phyloP scores from a whole-genome alignment of 345 rosid genomes.

The Pistacia atlantica region DNA sequence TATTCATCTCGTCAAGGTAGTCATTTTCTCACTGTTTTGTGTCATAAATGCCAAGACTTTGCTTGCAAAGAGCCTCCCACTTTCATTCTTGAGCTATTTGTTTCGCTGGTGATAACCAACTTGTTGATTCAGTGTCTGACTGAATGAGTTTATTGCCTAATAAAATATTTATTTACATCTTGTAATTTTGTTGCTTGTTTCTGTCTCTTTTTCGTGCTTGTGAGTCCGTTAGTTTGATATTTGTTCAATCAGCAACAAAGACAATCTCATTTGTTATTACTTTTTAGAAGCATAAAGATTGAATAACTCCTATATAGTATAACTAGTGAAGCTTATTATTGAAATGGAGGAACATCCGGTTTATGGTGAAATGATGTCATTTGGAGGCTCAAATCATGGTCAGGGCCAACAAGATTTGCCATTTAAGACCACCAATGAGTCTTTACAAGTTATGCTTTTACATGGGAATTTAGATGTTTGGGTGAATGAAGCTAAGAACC shows the following conservation, averaged over 20 bases:
- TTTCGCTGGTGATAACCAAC: no score
- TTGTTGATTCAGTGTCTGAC: no score
- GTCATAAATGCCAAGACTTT: no score
- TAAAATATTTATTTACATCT: neutral
- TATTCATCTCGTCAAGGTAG: neutral
- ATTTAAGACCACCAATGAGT: conserved; percentile 46
- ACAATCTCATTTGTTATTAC: neutral
- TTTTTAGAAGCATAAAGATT: neutral
- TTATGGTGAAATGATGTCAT: conserved; percentile 46
- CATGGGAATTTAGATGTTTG: conserved; percentile 30
- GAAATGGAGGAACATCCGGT: conserved; percentile 42
- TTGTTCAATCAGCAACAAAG: neutral
- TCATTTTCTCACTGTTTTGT: conserved; percentile 3
- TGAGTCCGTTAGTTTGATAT: neutral
- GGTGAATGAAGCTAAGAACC: conserved; percentile 75
- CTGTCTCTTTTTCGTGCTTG: neutral
- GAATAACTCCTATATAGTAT: neutral
- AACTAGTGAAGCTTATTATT: neutral
- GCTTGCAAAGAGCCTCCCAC: no score
- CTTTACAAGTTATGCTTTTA: conserved; percentile 50
- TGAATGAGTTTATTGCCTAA: no score
- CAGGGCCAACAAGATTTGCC: conserved; percentile 57
- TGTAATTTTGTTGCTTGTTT: no score
- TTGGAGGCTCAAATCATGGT: conserved; percentile 68
- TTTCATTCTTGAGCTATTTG: no score